phyloP scores from a whole-genome alignment of 331 rosid genomes.

The Rosa hybrid region DNA sequence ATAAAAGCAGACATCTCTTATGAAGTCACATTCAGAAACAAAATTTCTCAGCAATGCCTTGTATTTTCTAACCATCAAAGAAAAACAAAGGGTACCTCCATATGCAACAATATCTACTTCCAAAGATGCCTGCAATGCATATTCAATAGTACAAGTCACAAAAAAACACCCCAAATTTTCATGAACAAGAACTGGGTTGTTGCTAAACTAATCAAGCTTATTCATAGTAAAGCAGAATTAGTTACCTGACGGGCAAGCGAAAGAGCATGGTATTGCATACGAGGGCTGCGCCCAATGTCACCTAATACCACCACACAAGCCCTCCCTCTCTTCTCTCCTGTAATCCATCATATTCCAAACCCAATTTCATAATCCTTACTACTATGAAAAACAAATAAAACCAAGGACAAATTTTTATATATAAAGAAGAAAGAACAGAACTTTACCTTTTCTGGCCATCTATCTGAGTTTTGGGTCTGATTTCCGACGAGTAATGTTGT shows the following conservation, averaged over 20 bases:
- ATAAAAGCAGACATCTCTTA: background rate
- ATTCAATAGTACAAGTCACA: background rate
- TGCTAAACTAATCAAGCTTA: background rate
- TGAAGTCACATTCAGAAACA: background rate
- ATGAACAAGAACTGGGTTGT: background rate
- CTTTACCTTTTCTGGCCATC: conserved; percentile 17
- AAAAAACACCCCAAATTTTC: conserved; percentile 8
- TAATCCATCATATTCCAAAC: conserved; percentile 7
- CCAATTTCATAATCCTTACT: background rate
- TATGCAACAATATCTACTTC: conserved; percentile 86
- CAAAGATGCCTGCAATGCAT: conserved; percentile 49
- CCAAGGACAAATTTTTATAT: too few species aligned
- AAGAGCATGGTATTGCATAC: conserved; percentile 97
- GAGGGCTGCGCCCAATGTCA: conserved; percentile 95
- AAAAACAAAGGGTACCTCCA: conserved; percentile 56
- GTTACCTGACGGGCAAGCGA: conserved; percentile 85
- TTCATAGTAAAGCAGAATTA: background rate
- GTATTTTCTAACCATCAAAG: background rate
- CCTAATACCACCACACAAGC: conserved; percentile 95
- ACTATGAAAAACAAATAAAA: background rate
- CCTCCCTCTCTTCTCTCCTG: conserved; percentile 53
- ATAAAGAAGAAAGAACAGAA: background rate
- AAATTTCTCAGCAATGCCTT: conserved; percentile 6
- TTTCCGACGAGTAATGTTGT: background rate
- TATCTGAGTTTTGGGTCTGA: background rate